These are phyloP conservation scores for Musa troglodytarum DNA, from an alignment of 176 grass and related monocot genomes.

Conservation along the genomic window DNA sequence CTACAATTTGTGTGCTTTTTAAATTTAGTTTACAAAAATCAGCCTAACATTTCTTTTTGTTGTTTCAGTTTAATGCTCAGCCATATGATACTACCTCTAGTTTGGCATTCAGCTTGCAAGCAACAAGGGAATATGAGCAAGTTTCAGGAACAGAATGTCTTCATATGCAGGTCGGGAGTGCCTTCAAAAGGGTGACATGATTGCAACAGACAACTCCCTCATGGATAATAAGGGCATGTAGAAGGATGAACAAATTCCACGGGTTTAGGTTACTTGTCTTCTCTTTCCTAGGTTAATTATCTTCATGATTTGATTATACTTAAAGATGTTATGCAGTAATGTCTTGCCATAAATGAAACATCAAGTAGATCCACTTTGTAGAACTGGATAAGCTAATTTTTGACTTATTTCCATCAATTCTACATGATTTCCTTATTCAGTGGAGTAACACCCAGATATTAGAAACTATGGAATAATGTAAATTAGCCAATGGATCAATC, in stretches of 20 bases:
- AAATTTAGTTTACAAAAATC: not conserved
- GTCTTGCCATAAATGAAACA: too few relatives aligned
- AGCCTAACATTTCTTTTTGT: constrained; percentile 1
- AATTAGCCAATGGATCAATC: too few relatives aligned
- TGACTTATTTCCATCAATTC: too few relatives aligned
- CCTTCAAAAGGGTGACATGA: constrained; percentile 16
- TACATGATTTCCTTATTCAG: too few relatives aligned
- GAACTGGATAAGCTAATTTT: too few relatives aligned
- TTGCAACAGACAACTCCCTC: not conserved
- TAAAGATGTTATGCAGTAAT: too few relatives aligned
- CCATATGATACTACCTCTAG: constrained; percentile 46
- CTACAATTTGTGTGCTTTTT: not conserved
- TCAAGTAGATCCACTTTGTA: too few relatives aligned
- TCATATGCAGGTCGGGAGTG: constrained; percentile 23
- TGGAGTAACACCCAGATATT: too few relatives aligned
- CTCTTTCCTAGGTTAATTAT: not conserved
- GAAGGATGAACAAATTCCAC: not conserved
- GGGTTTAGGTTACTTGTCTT: not conserved
- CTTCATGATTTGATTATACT: too few relatives aligned
- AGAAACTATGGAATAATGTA: too few relatives aligned
- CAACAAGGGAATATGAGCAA: constrained; percentile 52
- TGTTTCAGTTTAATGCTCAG: constrained; percentile 37
- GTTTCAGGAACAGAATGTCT: constrained; percentile 15
- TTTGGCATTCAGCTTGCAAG: constrained; percentile 51
- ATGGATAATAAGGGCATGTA: not conserved